Percentiles rank a stretch among this genome's conserved stretches.
Evolutionary conservation across 345 rosid genomes (phyloP).

Genomic region (Gossypium ekmanianum): DNA sequence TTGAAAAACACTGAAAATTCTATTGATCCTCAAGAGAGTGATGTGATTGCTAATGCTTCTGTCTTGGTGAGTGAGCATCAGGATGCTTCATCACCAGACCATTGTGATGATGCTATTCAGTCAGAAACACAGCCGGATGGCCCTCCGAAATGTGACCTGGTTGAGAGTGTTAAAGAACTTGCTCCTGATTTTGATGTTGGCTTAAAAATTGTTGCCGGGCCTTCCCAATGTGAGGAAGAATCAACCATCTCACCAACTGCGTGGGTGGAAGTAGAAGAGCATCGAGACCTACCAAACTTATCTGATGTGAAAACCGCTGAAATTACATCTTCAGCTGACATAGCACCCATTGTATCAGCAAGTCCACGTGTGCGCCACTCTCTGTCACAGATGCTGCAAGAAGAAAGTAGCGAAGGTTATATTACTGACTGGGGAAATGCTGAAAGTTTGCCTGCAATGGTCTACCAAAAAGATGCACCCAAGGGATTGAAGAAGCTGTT

Average conservation of each 20-base stretch:
- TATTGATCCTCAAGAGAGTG: constrained; percentile 28
- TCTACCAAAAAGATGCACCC: constrained; percentile 57
- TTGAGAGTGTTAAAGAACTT: constrained; percentile 27
- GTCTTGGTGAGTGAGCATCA: constrained; percentile 24
- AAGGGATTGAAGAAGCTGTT: constrained; percentile 66
- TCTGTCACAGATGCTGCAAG: constrained; percentile 68
- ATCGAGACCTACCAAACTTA: constrained; percentile 28
- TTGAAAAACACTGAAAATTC: constrained; percentile 23
- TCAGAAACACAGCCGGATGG: constrained; percentile 24
- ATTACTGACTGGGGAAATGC: constrained; percentile 65
- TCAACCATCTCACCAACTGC: constrained; percentile 49
- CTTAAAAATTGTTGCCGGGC: constrained; percentile 21
- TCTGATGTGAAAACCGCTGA: constrained; percentile 24
- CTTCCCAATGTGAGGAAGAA: constrained; percentile 35
- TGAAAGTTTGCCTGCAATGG: constrained; percentile 52
- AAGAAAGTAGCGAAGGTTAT: constrained; percentile 58
- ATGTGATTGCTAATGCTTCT: constrained; percentile 29
- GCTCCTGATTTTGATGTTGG: constrained; percentile 21
- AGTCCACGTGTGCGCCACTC: constrained; percentile 64
- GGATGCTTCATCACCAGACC: constrained; percentile 23
- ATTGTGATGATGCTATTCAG: constrained; percentile 19
- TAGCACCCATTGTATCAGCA: constrained; percentile 30
- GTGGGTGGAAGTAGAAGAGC: constrained; percentile 62
- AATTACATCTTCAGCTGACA: constrained; percentile 30
- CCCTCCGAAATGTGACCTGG: constrained; percentile 22